Base-by-base conservation (phyloP, 1,139 yeast species). In the Protomyces lactucae-debilis region DNA sequence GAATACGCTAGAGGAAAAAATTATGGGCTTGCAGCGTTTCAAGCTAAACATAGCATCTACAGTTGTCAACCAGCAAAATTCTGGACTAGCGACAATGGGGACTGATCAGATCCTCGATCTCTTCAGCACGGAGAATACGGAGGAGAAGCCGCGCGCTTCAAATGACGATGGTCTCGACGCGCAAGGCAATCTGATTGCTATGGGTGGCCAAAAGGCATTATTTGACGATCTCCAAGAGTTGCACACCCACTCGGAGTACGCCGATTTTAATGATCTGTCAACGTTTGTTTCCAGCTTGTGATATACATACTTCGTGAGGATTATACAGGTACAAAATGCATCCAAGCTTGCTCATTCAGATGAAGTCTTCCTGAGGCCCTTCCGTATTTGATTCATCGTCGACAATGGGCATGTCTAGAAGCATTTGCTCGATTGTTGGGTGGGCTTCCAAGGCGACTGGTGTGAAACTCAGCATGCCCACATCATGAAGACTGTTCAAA, bases 1-100 rank as follows among this genome's bases (percentile, higher is more conserved):
- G 73, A 86, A 89, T 71, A 93, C 99, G 0, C 79, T 95, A 69
- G 99, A 95, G 75, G 99, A 93, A 73, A 92, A 95, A 77, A 95
- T 95, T 68, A 95, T 95, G 99, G 98, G 99, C 52, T 80, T 95
- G 70, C 99, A 95, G 73, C 90, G 90, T 75, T 95, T 95, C 83
- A 95, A 95, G 77, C 87, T 95, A 87, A 93, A 92, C 74, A 90
- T 95, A 73, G 99, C 99, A 0, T 88, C 96, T 0, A 89, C 97
- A 0, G 89, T 95, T 71, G 95, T 95, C 64, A 92, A 92, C 73
- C 99, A 95, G 75, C 99, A 95, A 74, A 95, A 95, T 74, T 83
- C 96, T 10, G 99, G 98, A 0, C 81, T 95, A 70, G 84, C 90
- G 4, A 89, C 97, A 0, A 95, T 95, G 99, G 98, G 91, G 72